These are phyloP conservation scores for Rhodotorula taiwanensis DNA, from an alignment of 768 basidiomycete species.

Conservation along the genomic window DNA sequence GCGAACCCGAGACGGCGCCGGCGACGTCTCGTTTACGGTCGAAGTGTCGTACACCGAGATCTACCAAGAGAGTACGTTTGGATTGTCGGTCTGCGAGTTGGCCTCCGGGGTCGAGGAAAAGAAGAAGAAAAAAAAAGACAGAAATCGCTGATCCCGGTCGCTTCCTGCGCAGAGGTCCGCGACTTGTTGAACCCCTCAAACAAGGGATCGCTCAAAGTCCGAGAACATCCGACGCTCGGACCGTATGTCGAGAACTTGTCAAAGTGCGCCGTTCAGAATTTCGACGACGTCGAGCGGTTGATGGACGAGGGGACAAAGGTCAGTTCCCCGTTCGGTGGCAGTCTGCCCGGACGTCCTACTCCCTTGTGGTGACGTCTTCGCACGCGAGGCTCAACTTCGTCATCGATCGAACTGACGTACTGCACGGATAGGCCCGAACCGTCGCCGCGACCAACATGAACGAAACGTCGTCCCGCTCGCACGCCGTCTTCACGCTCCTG, in stretches of 20 bases:
- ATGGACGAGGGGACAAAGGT: conserved; percentile 99
- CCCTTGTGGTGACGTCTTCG: too few species aligned
- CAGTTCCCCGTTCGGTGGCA: background rate
- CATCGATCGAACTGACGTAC: too few species aligned
- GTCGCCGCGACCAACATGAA: conserved; percentile 99
- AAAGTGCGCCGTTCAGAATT: conserved; percentile 81
- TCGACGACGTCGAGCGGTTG: conserved; percentile 95
- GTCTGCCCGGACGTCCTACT: too few species aligned
- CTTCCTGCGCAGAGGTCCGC: conserved; percentile 58
- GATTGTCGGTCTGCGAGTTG: too few species aligned
- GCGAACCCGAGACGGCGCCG: conserved; percentile 59
- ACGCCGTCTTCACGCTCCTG: conserved; percentile 94
- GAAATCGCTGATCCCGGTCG: background rate
- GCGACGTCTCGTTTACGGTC: conserved; percentile 70
- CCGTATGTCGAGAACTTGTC: conserved; percentile 99
- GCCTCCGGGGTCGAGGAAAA: background rate
- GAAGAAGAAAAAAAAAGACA: too few species aligned
- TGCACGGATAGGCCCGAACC: conserved; percentile 59
- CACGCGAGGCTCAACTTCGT: too few species aligned
- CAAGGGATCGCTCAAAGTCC: conserved; percentile 86
- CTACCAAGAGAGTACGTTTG: conserved; percentile 66
- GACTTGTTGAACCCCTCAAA: conserved; percentile 97
- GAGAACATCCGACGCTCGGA: conserved; percentile 78
- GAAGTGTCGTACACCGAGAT: conserved; percentile 53
- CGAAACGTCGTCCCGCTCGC: conserved; percentile 92